phyloP scores from a whole-genome alignment of 2,329 filamentous ascomycete species.

The Colletotrichum lentis region DNA sequence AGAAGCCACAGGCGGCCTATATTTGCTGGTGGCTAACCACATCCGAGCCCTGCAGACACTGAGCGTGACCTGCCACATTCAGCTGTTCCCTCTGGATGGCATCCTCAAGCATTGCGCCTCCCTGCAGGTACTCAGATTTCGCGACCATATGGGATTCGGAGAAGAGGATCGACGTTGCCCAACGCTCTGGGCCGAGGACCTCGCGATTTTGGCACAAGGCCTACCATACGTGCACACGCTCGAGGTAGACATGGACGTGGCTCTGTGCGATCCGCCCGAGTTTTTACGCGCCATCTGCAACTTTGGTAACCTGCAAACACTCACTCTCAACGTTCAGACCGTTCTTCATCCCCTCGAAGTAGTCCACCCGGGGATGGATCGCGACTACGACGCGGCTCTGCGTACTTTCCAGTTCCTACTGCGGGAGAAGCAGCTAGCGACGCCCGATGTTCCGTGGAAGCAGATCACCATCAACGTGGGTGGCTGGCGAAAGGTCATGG shows the following conservation, averaged over 20 bases:
- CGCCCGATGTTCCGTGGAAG: slow-evolving; percentile 46
- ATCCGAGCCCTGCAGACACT: slow-evolving; percentile 50
- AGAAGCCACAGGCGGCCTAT: slow-evolving; percentile 52
- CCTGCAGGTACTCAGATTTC: slow-evolving; percentile 52
- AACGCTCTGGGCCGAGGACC: slow-evolving; percentile 49
- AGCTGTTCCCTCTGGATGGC: slow-evolving; percentile 51
- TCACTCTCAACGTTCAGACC: slow-evolving; percentile 58
- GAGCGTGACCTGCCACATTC: slow-evolving; percentile 53
- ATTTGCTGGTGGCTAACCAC: slow-evolving; percentile 50
- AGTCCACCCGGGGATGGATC: slow-evolving; percentile 44
- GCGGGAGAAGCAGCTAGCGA: slow-evolving; percentile 41
- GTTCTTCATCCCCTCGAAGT: slow-evolving; percentile 47
- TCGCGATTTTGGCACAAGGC: slow-evolving; percentile 46
- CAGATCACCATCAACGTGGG: slow-evolving; percentile 58
- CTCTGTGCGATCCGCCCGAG: slow-evolving; percentile 45
- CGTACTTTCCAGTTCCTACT: slow-evolving; percentile 48
- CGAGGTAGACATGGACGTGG: slow-evolving; percentile 59
- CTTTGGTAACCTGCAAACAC: slow-evolving; percentile 51
- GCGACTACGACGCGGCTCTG: slow-evolving; percentile 50
- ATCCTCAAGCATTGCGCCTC: slow-evolving; percentile 51
- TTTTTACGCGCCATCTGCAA: slow-evolving; percentile 52
- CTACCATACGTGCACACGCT: slow-evolving; percentile 50
- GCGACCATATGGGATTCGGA: slow-evolving; percentile 56
- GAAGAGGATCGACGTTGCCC: slow-evolving; percentile 55
- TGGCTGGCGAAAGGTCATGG: slow-evolving; percentile 57